A percentile compares a stretch with the other conserved stretches of the same genome.
Evolutionary conservation across 768 basidiomycete genomes (phyloP).

Genomic region (Tubosaeta sp.): DNA sequence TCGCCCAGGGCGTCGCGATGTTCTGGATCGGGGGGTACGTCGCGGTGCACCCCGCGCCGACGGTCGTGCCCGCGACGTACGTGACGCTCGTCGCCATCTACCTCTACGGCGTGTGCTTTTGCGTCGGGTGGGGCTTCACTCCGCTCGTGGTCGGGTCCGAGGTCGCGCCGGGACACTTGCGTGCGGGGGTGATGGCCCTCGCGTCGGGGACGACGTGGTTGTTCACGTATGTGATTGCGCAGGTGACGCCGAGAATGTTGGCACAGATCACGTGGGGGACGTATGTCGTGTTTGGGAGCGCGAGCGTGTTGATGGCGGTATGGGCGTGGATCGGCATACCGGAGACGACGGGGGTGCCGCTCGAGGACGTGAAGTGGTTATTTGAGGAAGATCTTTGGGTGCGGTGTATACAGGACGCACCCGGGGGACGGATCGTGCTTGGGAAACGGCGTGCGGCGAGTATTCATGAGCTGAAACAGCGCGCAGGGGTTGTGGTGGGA

Average conservation of each 20-base stretch:
- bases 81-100: constrained; percentile 35
- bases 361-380: constrained; percentile 36
- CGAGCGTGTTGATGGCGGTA: constrained; percentile 1
- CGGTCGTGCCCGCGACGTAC: constrained; percentile 17
- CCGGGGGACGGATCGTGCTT: constrained; percentile 28
- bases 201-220: constrained; percentile 33
- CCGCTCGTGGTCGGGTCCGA: constrained; percentile 34
- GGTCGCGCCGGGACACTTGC: constrained; percentile 35
- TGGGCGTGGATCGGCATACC: constrained; percentile 37
- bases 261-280: constrained; percentile 26
- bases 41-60: background rate
- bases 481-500: background rate
- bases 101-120: constrained; percentile 34
- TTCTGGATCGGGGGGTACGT: constrained; percentile 33
- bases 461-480: constrained; percentile 24
- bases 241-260: constrained; percentile 37
- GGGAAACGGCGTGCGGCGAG: constrained; percentile 19
- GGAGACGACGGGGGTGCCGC: constrained; percentile 37
- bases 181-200: constrained; percentile 21
- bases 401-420: constrained; percentile 31
- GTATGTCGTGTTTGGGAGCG: constrained; percentile 1
- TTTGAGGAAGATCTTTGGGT: constrained; percentile 30
- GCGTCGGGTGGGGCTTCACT: constrained; percentile 31
- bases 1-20: constrained; percentile 35
- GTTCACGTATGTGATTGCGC: constrained; percentile 35